Evolutionary conservation across 1,284 basidiomycete genomes (phyloP).

Genomic region (Ceratobasidium theobromae): DNA sequence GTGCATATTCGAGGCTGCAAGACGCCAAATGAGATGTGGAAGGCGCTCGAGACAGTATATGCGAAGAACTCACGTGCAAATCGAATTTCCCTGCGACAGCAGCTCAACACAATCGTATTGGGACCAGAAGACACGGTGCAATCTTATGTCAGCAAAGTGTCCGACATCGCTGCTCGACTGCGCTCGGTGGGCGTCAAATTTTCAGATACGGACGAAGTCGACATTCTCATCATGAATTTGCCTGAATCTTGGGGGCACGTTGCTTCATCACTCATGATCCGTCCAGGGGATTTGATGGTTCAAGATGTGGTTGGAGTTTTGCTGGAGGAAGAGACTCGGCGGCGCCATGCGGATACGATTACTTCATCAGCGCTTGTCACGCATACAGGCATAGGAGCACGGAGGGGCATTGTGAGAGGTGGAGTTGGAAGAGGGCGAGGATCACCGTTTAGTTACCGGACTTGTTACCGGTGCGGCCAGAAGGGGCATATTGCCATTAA

Average conservation of each 20-base stretch:
- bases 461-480: neutral
- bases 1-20: neutral
- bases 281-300: neutral
- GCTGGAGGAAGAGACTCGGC: neutral
- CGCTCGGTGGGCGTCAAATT: neutral
- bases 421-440: neutral
- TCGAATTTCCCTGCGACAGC: neutral
- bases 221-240: conserved; percentile 4
- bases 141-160: neutral
- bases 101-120: neutral
- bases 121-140: neutral
- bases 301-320: conserved; percentile 1
- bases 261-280: conserved; percentile 1
- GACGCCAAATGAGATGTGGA: neutral
- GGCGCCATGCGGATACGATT: neutral
- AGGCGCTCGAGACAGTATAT: neutral
- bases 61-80: neutral
- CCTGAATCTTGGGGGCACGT: neutral
- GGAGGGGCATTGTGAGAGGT: neutral
- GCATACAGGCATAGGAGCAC: neutral
- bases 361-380: no score
- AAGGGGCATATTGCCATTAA: neutral
- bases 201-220: neutral
- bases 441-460: no score
- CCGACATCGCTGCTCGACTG: neutral